phyloP scores from a whole-genome alignment of 2,329 filamentous ascomycete species.

The Zarea fungicola region DNA sequence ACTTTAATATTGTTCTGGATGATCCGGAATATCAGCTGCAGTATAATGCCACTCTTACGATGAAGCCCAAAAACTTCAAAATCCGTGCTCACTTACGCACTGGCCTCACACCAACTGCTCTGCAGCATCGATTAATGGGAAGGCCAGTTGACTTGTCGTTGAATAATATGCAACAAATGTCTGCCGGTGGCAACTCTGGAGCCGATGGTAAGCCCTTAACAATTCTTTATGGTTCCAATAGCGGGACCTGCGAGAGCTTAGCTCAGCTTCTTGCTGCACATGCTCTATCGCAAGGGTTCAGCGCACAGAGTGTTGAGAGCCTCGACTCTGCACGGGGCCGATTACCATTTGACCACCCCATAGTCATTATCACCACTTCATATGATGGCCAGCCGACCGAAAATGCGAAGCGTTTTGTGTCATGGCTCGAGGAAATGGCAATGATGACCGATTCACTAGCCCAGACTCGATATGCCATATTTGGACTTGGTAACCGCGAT shows the following conservation, averaged over 20 bases:
- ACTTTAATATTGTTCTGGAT: constrained; percentile 60
- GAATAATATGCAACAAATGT: neutral
- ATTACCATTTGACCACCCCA: constrained; percentile 54
- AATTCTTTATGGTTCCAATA: constrained; percentile 68
- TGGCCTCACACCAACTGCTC: constrained; percentile 37
- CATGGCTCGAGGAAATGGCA: constrained; percentile 47
- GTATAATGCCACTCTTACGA: constrained; percentile 51
- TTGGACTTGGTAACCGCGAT: constrained; percentile 58
- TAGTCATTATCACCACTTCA: constrained; percentile 62
- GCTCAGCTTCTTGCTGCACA: constrained; percentile 57
- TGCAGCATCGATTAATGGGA: constrained; percentile 42
- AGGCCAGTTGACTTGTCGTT: too few relatives aligned
- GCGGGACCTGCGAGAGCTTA: constrained; percentile 67
- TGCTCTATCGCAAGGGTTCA: constrained; percentile 55
- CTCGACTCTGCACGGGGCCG: constrained; percentile 58
- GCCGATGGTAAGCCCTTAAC: constrained; percentile 43
- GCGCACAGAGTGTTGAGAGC: constrained; percentile 44
- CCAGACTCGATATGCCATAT: constrained; percentile 60
- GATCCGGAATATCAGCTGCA: constrained; percentile 55
- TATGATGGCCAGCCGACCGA: constrained; percentile 72
- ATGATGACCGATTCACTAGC: constrained; percentile 46
- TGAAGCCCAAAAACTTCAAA: constrained; percentile 59
- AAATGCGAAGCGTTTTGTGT: constrained; percentile 63
- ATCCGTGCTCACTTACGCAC: constrained; percentile 54
- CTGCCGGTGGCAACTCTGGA: neutral